phyloP scores from a whole-genome alignment of 2,329 filamentous ascomycete genomes.

The Daldinia sp. region DNA sequence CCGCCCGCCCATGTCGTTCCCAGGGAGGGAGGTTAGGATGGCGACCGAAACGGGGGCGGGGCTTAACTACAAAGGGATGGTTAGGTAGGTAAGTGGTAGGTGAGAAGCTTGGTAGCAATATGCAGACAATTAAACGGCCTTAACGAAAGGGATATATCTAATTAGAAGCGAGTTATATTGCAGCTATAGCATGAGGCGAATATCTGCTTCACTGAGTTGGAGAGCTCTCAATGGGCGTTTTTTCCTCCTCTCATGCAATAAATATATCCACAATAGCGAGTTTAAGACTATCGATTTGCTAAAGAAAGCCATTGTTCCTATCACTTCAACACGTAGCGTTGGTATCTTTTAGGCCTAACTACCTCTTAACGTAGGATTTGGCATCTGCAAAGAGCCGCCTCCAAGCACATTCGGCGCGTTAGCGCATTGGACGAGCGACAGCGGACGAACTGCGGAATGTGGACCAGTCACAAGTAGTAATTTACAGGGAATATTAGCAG shows the following conservation, averaged over 20 bases:
- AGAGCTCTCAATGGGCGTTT: conserved; percentile 3
- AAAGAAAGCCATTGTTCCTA: conserved; percentile 20
- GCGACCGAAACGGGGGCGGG: conserved; percentile 18
- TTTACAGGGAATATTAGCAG: conserved; percentile 33
- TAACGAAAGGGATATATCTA: conserved; percentile 3
- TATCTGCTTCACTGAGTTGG: conserved; percentile 5
- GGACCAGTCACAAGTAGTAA: conserved; percentile 19
- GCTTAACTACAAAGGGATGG: conserved; percentile 32
- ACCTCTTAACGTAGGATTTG: conserved; percentile 25
- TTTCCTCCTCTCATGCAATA: conserved; percentile 27
- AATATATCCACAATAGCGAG: conserved; percentile 7
- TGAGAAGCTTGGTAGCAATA: conserved; percentile 10
- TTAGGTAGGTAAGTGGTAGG: conserved; percentile 14
- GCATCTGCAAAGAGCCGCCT: conserved; percentile 27
- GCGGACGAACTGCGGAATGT: conserved; percentile 23
- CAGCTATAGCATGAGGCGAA: background rate
- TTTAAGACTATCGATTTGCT: background rate
- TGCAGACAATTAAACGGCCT: conserved; percentile 1
- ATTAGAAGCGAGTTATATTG: conserved; percentile 14
- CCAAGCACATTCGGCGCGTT: conserved; percentile 7
- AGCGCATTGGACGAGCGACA: conserved; percentile 12
- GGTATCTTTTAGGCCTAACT: no score
- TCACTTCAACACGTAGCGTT: conserved; percentile 3
- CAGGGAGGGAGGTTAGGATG: conserved; percentile 29
- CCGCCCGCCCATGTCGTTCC: conserved; percentile 1